These are phyloP conservation scores for Glebionis coronaria DNA, from an alignment of 129 eudicot species.

Conservation along the genomic window DNA sequence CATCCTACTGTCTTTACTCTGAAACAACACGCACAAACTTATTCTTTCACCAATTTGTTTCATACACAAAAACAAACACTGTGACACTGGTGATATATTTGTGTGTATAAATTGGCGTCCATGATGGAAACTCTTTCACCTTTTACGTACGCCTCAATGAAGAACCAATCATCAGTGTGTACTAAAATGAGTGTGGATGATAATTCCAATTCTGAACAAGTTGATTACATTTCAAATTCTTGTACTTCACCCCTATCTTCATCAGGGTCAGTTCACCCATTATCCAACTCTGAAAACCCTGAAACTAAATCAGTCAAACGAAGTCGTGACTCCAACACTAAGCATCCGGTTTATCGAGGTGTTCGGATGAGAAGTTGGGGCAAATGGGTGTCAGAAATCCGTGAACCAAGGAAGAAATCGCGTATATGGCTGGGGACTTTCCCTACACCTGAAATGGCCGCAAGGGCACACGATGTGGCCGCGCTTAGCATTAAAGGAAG, in stretches of 20 bases:
- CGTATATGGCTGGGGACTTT: slow-evolving; percentile 93
- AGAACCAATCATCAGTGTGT: slow-evolving; percentile 17
- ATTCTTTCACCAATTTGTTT: slow-evolving; percentile 19
- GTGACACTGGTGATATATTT: not conserved
- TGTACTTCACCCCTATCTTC: slow-evolving; percentile 2
- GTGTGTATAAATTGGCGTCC: too few species aligned
- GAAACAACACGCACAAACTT: not conserved
- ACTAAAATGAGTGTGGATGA: slow-evolving; percentile 1
- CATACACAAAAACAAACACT: not conserved
- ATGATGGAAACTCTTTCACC: slow-evolving; percentile 27
- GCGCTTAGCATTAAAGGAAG: slow-evolving; percentile 61
- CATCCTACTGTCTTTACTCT: slow-evolving; percentile 17
- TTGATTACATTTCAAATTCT: slow-evolving; percentile 17
- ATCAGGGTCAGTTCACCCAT: slow-evolving; percentile 5
- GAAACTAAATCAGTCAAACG: slow-evolving; percentile 26
- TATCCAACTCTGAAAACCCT: slow-evolving; percentile 16
- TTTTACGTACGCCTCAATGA: slow-evolving; percentile 16
- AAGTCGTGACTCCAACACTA: slow-evolving; percentile 28
- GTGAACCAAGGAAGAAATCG: slow-evolving; percentile 78
- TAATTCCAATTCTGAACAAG: slow-evolving; percentile 13
- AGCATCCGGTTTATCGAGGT: slow-evolving; percentile 72
- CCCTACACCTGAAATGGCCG: slow-evolving; percentile 93
- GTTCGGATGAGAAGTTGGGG: slow-evolving; percentile 96
- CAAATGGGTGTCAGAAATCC: slow-evolving; percentile 94
- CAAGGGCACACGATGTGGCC: slow-evolving; percentile 83